Base-by-base conservation (phyloP, 257 asterid species). In the Thymus quinquecostatus region DNA sequence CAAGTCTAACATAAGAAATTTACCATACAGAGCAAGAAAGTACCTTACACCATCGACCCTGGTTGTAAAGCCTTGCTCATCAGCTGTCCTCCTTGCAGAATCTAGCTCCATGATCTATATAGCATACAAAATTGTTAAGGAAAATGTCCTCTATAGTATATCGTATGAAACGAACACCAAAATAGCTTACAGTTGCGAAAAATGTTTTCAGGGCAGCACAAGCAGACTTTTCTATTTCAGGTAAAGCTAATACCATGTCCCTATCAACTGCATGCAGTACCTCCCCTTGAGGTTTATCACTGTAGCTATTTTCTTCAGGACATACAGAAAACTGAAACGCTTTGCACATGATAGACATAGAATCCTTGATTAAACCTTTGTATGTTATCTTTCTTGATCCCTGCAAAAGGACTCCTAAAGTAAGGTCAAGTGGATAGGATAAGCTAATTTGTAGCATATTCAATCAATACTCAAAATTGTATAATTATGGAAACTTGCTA, bases 41-140 rank as follows among this genome's bases (percentile, higher is more conserved):
- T 67, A 94, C 97, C 97, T 89, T 48, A 82, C 81, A 43, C 97
- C 90, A 83, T 94, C 99, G 65, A 81, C 95, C 79, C 99, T 82
- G 76, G 83, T 89, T 75, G 95, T 91, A 51, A 72, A 80, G 49
- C 97, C 95, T 50, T 80, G 80, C 79, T 77, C 71, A 84, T 89
- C 93, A 58, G 99, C 99, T 12, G 61, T 51, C 70, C 29, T 69
- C 41, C 92, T 81, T 67, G 92, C 85, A 9, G 83, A 81, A 85
- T 94, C 97, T 77, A 91, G 83, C 82, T 91, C 96, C 83, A 94
- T 88, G 62, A 88, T 79, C 97, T 91, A 72, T 58, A 29, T n/a
- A 75, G 72, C 32, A 64, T 71, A 82, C 21, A 65, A 70, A 67
- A 68, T 13, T 12, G 47, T 79, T 69, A 73, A 63, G 71, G 41